Conservation (phyloP, 306 rosid species). For the Aeschynomene evenia region DNA sequence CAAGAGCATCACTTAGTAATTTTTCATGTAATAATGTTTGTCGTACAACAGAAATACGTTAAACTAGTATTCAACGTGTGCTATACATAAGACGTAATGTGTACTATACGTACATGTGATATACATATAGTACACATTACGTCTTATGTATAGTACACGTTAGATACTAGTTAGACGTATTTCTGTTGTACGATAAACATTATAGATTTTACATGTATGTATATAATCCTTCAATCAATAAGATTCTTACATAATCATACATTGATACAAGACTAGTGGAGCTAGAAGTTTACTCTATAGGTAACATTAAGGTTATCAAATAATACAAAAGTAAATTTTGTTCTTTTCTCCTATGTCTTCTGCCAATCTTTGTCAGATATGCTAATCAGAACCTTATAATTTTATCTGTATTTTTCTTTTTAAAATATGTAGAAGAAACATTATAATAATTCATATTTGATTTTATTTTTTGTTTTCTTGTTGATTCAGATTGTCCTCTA, state of each 20-base stretch:
- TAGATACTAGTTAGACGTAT: too few relatives aligned
- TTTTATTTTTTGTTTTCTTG: too few relatives aligned
- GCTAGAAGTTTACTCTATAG: too few relatives aligned
- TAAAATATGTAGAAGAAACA: not conserved
- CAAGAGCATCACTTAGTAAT: not conserved
- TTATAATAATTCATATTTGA: not conserved
- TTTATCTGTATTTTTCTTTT: not conserved
- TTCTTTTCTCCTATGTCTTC: not conserved
- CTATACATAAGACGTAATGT: too few relatives aligned
- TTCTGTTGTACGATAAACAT: too few relatives aligned
- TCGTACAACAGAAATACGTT: too few relatives aligned
- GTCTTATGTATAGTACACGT: too few relatives aligned
- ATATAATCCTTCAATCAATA: constrained; percentile 20
- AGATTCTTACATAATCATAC: constrained; percentile 4
- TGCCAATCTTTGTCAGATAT: not conserved
- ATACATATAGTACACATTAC: too few relatives aligned
- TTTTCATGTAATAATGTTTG: too few relatives aligned
- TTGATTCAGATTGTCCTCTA: not conserved
- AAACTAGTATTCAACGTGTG: too few relatives aligned
- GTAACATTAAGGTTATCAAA: not conserved
- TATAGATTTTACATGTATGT: too few relatives aligned
- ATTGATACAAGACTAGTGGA: not conserved
- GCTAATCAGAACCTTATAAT: not conserved
- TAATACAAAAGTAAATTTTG: not conserved
- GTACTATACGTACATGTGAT: too few relatives aligned